Percentiles rank a stretch among this genome's conserved stretches.
phyloP scores from a whole-genome alignment of 768 basidiomycete species.

The Tulasnella calospora region DNA sequence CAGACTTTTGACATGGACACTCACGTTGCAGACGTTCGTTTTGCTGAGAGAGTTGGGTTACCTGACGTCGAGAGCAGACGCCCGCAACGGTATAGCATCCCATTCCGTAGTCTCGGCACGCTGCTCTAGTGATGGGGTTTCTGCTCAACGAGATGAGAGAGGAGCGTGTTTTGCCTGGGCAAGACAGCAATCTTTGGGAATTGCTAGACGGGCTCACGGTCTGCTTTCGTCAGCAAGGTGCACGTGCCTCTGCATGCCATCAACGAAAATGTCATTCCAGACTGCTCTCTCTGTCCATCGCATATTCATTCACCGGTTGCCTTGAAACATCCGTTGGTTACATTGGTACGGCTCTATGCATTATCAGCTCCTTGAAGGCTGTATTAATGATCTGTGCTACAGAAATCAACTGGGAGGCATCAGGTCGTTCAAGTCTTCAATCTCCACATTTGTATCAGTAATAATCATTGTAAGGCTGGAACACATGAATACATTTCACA shows the following conservation, averaged over 20 bases:
- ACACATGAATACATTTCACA: constrained; percentile 29
- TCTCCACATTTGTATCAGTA: constrained; percentile 37
- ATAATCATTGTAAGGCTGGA: constrained; percentile 33
- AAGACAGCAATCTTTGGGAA: constrained; percentile 10
- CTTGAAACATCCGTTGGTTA: constrained; percentile 91
- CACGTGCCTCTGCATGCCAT: constrained; percentile 10
- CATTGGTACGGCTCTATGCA: background rate
- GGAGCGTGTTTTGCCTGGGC: background rate
- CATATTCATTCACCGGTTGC: constrained; percentile 40
- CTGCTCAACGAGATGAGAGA: background rate
- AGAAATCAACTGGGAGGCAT: constrained; percentile 96
- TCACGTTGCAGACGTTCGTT: constrained; percentile 14
- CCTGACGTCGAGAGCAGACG: constrained; percentile 16
- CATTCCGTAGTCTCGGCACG: constrained; percentile 15
- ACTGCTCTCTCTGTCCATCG: background rate
- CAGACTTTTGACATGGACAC: background rate
- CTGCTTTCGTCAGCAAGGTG: background rate
- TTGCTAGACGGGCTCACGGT: background rate
- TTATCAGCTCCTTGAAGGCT: background rate
- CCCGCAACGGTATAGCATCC: constrained; percentile 24
- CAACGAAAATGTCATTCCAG: constrained; percentile 14
- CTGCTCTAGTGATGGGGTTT: background rate
- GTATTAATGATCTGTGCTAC: constrained; percentile 9
- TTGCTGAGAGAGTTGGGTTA: background rate
- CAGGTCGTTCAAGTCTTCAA: constrained; percentile 30